Evolutionary conservation across 345 rosid genomes (phyloP).

Genomic region (Excoecaria cochinchinensis): DNA sequence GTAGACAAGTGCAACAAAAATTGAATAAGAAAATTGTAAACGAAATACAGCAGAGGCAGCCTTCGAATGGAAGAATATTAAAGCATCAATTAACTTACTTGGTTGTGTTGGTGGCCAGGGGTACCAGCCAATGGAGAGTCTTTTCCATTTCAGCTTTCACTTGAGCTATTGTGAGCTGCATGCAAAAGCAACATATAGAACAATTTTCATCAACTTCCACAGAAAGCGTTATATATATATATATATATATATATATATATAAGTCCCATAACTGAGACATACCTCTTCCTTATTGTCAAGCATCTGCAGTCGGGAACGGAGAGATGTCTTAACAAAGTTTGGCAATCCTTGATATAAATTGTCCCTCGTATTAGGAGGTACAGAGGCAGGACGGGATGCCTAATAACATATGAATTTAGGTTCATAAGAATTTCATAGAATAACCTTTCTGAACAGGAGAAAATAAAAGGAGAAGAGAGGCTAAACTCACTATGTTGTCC

Average conservation of each 20-base stretch:
- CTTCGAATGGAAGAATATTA: no score
- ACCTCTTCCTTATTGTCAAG: constrained; percentile 66
- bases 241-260: no score
- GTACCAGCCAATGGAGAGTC: constrained; percentile 80
- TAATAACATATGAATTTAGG: constrained; percentile 19
- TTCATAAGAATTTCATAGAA: not conserved
- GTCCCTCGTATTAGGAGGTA: constrained; percentile 74
- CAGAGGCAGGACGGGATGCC: constrained; percentile 71
- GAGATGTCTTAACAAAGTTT: constrained; percentile 49
- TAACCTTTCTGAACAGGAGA: not conserved
- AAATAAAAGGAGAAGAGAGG: not conserved
- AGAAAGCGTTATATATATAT: no score
- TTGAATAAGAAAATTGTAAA: constrained; percentile 12
- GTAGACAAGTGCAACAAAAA: constrained; percentile 21
- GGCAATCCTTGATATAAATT: constrained; percentile 68
- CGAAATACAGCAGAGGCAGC: not conserved
- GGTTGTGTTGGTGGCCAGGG: constrained; percentile 74
- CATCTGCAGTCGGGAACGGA: constrained; percentile 55
- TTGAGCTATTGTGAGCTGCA: constrained; percentile 58
- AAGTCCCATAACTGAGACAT: constrained; percentile 9
- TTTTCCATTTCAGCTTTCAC: constrained; percentile 85
- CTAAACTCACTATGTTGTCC: constrained; percentile 67
- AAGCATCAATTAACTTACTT: constrained; percentile 44
- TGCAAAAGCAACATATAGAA: constrained; percentile 1
- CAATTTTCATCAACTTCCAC: not conserved